These are phyloP conservation scores for Starmerella apicola DNA, from an alignment of 805 yeast genomes.

Conservation along the genomic window DNA sequence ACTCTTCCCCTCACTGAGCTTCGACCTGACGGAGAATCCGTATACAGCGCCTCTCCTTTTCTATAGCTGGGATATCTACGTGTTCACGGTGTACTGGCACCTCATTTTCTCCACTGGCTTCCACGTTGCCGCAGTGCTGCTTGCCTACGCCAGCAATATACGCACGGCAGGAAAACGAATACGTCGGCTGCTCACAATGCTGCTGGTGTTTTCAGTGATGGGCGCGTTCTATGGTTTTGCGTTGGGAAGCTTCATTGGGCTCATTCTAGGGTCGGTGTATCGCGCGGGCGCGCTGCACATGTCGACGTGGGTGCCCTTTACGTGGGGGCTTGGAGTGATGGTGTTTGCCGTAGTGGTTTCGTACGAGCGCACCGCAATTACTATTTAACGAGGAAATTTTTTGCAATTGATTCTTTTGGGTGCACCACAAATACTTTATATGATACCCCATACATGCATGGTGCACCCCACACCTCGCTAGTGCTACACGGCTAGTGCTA, in stretches of 20 bases:
- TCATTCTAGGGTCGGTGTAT: constrained; percentile 63
- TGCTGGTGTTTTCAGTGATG: constrained; percentile 30
- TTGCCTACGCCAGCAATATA: constrained; percentile 44
- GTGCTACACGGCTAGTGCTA: no score
- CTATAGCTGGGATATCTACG: constrained; percentile 62
- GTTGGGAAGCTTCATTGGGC: constrained; percentile 66
- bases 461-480: no score
- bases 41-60: constrained; percentile 50
- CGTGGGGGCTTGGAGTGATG: constrained; percentile 60
- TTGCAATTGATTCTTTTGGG: no score
- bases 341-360: constrained; percentile 55
- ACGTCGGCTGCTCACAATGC: constrained; percentile 29
- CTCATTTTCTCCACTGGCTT: constrained; percentile 52
- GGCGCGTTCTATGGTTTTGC: constrained; percentile 39
- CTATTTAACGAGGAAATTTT: constrained; percentile 10
- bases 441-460: background rate
- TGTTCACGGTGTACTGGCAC: constrained; percentile 72
- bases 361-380: constrained; percentile 42
- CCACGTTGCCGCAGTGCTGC: constrained; percentile 50
- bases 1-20: constrained; percentile 56
- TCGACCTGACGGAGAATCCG: constrained; percentile 17
- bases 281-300: constrained; percentile 68
- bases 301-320: constrained; percentile 92
- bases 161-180: constrained; percentile 27
- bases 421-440: background rate